Evolutionary conservation across 1,284 basidiomycete genomes (phyloP), one percentile per base, ranked within the genome.

Genomic region (Trichosporon ovoides): DNA sequence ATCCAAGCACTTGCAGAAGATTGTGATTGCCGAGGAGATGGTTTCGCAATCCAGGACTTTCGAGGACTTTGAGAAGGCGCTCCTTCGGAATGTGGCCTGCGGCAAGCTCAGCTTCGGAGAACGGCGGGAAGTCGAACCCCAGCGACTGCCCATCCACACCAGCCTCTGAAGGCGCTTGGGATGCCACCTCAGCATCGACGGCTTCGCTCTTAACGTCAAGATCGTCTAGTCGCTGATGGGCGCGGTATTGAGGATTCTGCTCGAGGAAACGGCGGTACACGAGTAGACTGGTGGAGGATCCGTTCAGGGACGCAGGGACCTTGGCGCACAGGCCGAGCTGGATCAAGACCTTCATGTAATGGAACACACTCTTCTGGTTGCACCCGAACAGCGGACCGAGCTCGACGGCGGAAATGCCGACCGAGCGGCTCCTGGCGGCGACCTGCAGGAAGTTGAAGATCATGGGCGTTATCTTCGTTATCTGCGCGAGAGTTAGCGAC

Each of bases 311-410:
- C 1, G 66, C 64, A 2, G 72, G 71, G 3, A 75, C 60, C 62
- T 74, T 74, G 35, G 64, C 68, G 54, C 73, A 69, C 24, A 76
- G 62, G 7, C 69, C 70, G 9, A 70, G 55, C 16, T 63, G 62
- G 2, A 65, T 53, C 19, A 76, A 56, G 0, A 70, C 66, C 53
- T 73, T 72, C 60, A 74, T 66, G 54, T 66, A 72, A 60, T 73
- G 68, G 55, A 68, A 68, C 55, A 70, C 68, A 60, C 69, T 70
- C 33, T 72, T 72, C 66, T 72, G 70, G 55, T 65, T 68, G 3
- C 68, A 59, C 38, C 67, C 69, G 9, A 71, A 64, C 28, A 71
- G 52, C 11, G 70, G 73, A 1, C 68, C 71, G 11, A 76, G 71
- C 53, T 74, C 72, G 35, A 64, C 40, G 0, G 63, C 59, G 2